Percentiles rank a stretch among this genome's conserved stretches.
phyloP scores from a whole-genome alignment of 2,329 filamentous ascomycete genomes.

The Verticillium klebahnii region DNA sequence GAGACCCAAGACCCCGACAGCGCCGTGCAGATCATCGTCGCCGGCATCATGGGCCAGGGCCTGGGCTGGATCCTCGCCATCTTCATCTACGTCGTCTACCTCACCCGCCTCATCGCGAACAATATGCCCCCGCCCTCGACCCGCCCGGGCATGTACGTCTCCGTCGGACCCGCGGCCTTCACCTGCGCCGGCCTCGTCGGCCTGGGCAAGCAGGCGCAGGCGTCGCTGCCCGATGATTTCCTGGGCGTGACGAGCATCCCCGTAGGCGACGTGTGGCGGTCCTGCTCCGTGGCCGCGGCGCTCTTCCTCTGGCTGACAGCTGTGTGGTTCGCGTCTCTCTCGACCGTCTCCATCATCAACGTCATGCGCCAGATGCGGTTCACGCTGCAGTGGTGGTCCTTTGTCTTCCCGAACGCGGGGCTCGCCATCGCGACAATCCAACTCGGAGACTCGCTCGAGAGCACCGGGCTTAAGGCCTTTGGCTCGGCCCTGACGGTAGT shows the following conservation, averaged over 20 bases:
- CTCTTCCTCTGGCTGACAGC: slow-evolving; percentile 49
- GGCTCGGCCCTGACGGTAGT: slow-evolving; percentile 45
- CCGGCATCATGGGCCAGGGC: slow-evolving; percentile 46
- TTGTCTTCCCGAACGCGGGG: slow-evolving; percentile 52
- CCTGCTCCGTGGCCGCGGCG: slow-evolving; percentile 38
- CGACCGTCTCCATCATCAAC: slow-evolving; percentile 29
- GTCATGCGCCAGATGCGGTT: slow-evolving; percentile 37
- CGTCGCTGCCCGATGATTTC: slow-evolving; percentile 13
- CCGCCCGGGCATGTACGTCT: slow-evolving; percentile 50
- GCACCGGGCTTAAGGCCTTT: slow-evolving; percentile 39
- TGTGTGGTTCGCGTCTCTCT: slow-evolving; percentile 47
- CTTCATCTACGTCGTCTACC: slow-evolving; percentile 48
- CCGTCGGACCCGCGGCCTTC: slow-evolving; percentile 48
- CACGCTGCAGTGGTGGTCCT: slow-evolving; percentile 47
- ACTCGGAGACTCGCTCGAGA: slow-evolving; percentile 41
- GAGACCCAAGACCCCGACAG: slow-evolving; percentile 36
- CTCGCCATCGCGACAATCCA: slow-evolving; percentile 51
- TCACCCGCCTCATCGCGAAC: slow-evolving; percentile 44
- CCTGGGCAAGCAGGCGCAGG: slow-evolving; percentile 29
- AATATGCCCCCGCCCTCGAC: slow-evolving; percentile 41
- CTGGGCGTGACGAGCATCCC: slow-evolving; percentile 18
- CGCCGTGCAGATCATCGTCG: slow-evolving; percentile 46
- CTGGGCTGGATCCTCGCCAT: slow-evolving; percentile 47
- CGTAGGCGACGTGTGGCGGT: slow-evolving; percentile 31
- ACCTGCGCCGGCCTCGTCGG: slow-evolving; percentile 36